Evolutionary conservation across 2,329 filamentous ascomycete species (phyloP).

Genomic region (Aspergillus luchuensis): DNA sequence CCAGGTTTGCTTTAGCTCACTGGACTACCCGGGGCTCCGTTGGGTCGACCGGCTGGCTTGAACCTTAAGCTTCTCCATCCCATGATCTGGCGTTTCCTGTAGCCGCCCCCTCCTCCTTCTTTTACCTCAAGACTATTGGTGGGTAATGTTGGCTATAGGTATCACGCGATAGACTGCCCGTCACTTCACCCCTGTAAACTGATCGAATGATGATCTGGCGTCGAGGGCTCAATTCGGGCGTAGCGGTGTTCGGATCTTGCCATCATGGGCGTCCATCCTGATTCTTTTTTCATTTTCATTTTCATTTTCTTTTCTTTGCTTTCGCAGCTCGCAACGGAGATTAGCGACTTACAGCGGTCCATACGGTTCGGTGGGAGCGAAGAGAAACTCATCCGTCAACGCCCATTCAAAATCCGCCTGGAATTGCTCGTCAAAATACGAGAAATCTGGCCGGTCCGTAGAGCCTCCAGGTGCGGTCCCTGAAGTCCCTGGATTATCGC

Average conservation of each 20-base stretch:
- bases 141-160: neutral
- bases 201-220: neutral
- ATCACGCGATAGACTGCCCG: neutral
- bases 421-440: constrained; percentile 41
- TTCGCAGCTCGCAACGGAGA: neutral
- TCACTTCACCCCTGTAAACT: neutral
- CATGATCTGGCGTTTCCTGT: neutral
- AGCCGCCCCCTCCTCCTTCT: too few species aligned
- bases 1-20: neutral
- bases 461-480: constrained; percentile 4
- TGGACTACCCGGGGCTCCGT: neutral
- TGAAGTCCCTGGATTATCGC: constrained; percentile 9
- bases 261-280: too few species aligned
- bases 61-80: neutral
- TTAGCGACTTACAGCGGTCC: constrained; percentile 23
- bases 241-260: neutral
- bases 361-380: constrained; percentile 29
- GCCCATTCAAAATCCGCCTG: constrained; percentile 45
- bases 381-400: constrained; percentile 33
- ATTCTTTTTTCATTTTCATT: too few species aligned
- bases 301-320: too few species aligned
- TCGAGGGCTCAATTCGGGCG: neutral
- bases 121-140: neutral
- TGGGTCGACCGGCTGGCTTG: neutral
- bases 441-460: constrained; percentile 22